These are phyloP conservation scores for Xylaria longipes DNA, from an alignment of 495 filamentous ascomycete genomes.

Conservation along the genomic window DNA sequence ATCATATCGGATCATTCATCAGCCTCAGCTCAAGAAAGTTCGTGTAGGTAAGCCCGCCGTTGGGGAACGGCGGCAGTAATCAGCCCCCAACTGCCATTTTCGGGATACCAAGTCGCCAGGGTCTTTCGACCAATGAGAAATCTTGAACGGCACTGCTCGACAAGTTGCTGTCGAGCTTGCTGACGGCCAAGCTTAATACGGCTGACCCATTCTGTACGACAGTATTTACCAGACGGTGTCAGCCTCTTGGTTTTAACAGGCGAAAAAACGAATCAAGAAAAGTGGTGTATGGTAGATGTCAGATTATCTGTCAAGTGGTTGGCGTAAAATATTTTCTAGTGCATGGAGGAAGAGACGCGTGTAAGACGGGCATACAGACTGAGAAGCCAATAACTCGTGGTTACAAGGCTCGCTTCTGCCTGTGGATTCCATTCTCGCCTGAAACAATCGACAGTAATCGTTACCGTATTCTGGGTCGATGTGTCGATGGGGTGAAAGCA, in stretches of 20 bases:
- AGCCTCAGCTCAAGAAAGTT: slow-evolving; percentile 11
- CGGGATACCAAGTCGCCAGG: slow-evolving; percentile 7
- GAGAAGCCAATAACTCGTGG: not conserved
- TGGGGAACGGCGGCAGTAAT: slow-evolving; percentile 15
- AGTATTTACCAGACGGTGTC: not conserved
- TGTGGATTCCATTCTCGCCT: slow-evolving; percentile 13
- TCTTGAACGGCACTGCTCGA: not conserved
- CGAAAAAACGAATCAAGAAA: not conserved
- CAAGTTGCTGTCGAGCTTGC: not conserved
- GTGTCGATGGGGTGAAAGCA: not conserved
- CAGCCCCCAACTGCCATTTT: slow-evolving; percentile 25
- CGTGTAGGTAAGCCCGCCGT: slow-evolving; percentile 12
- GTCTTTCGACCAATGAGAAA: slow-evolving; percentile 15
- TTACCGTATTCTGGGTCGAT: not conserved
- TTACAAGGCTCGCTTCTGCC: not conserved
- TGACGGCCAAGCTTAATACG: slow-evolving; percentile 19
- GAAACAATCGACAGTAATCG: slow-evolving; percentile 18
- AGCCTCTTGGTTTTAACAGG: not conserved
- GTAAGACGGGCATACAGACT: slow-evolving; percentile 24
- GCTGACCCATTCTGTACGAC: slow-evolving; percentile 15
- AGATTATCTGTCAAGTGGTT: slow-evolving; percentile 2
- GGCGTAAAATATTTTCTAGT: not conserved
- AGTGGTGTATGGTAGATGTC: not conserved
- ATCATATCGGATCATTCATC: slow-evolving; percentile 12
- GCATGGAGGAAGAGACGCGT: slow-evolving; percentile 7